Conservation (phyloP, 2,329 filamentous ascomycete genomes). For the Capronia epimyces region DNA sequence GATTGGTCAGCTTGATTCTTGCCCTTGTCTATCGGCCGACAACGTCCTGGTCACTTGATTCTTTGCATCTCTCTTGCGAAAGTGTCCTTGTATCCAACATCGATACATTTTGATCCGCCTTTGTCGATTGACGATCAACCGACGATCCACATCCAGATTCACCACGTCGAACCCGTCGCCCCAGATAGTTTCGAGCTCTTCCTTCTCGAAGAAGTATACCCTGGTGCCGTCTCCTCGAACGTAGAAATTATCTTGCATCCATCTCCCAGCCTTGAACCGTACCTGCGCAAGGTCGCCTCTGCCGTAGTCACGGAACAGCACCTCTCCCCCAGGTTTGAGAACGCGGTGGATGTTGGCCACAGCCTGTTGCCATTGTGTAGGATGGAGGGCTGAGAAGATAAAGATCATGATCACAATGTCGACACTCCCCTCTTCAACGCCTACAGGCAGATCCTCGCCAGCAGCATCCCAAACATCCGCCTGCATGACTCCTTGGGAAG, state of each 20-base stretch:
- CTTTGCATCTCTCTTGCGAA: constrained; percentile 32
- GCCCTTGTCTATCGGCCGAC: no score
- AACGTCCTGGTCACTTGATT: no score
- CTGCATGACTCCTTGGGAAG: constrained; percentile 56
- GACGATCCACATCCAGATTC: constrained; percentile 76
- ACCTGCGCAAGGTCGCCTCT: constrained; percentile 94
- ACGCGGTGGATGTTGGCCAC: constrained; percentile 74
- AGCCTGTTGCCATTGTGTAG: constrained; percentile 75
- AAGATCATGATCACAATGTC: constrained; percentile 94
- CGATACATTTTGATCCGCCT: constrained; percentile 95
- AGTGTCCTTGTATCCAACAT: constrained; percentile 64
- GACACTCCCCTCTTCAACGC: constrained; percentile 69
- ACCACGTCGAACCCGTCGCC: constrained; percentile 64
- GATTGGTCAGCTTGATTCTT: no score
- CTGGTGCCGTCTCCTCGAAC: constrained; percentile 90
- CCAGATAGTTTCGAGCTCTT: constrained; percentile 79
- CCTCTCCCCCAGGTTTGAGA: constrained; percentile 85
- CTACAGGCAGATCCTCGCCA: constrained; percentile 64
- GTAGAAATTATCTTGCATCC: constrained; percentile 95
- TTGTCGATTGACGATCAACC: constrained; percentile 86
- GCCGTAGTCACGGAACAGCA: constrained; percentile 95
- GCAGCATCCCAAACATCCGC: constrained; percentile 95
- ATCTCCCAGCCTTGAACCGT: constrained; percentile 90
- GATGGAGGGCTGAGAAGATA: constrained; percentile 88
- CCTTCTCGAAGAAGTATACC: constrained; percentile 93